Conservation (phyloP, 148 eudicot genomes). For the Pharnaceum exiguum region DNA sequence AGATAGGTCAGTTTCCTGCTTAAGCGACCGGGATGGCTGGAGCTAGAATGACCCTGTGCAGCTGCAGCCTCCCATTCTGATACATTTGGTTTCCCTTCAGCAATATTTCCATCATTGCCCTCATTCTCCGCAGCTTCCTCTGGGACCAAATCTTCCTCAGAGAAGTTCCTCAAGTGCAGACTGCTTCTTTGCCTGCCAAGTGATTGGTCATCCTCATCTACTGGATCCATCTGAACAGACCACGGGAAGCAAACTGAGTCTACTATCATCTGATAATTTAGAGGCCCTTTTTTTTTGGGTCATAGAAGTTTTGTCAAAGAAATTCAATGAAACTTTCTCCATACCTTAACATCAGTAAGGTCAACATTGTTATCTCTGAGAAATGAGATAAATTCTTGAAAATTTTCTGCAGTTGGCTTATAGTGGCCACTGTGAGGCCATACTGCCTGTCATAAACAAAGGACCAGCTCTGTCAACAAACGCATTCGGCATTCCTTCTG, state of each 20-base stretch:
- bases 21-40: conserved; percentile 16
- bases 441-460: conserved; percentile 44
- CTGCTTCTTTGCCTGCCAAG: conserved; percentile 37
- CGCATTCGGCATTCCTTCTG: neutral
- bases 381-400: conserved; percentile 73
- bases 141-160: conserved; percentile 53
- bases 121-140: conserved; percentile 31
- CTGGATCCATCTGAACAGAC: conserved; percentile 62
- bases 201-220: conserved; percentile 56
- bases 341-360: conserved; percentile 81
- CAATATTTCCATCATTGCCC: conserved; percentile 11
- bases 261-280: neutral
- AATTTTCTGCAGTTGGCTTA: conserved; percentile 82
- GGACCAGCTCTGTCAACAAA: neutral
- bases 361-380: conserved; percentile 72
- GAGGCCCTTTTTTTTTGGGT: neutral
- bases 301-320: neutral
- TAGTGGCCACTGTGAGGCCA: conserved; percentile 99
- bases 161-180: conserved; percentile 51
- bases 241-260: conserved; percentile 6
- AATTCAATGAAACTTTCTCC: neutral
- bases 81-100: conserved; percentile 14
- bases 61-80: conserved; percentile 19
- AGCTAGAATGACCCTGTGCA: conserved; percentile 15
- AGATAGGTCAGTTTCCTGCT: conserved; percentile 37